Evolutionary conservation across 257 asterid genomes (phyloP).

Genomic region (Leptodermis oblonga): DNA sequence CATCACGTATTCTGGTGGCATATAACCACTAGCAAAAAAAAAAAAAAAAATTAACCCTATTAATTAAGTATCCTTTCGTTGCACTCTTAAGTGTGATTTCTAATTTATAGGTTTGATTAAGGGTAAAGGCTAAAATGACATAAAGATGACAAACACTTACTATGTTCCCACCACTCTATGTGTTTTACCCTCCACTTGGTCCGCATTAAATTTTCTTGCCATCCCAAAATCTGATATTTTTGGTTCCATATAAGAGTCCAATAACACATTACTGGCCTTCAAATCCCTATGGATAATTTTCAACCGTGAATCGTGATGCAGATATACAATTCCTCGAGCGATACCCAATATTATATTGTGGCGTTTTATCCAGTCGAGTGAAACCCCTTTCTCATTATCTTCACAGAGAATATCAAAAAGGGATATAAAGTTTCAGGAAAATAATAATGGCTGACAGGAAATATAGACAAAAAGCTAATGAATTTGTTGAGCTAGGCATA

Average conservation of each 20-base stretch:
- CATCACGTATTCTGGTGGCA: neutral
- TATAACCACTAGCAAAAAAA: neutral
- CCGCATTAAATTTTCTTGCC: conserved; percentile 27
- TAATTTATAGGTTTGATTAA: no score
- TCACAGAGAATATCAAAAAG: neutral
- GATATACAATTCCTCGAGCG: conserved; percentile 31
- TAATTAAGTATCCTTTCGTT: no score
- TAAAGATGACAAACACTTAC: conserved; percentile 25
- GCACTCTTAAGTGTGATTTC: no score
- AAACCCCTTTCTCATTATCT: conserved; percentile 16
- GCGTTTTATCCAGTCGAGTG: conserved; percentile 26
- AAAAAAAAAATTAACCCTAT: no score
- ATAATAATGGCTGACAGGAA: neutral
- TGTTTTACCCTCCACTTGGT: conserved; percentile 25
- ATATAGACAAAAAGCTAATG: neutral
- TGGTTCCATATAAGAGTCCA: conserved; percentile 27
- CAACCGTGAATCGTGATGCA: conserved; percentile 30
- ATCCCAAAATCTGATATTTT: conserved; percentile 42
- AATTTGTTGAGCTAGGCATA: no score
- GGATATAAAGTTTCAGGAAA: no score
- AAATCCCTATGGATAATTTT: conserved; percentile 35
- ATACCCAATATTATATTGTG: conserved; percentile 23
- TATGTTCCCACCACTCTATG: conserved; percentile 31
- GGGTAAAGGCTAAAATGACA: no score
- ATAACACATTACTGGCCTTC: conserved; percentile 31